phyloP scores from a whole-genome alignment of 2,329 filamentous ascomycete species.

The Paecilomyces variotii region DNA sequence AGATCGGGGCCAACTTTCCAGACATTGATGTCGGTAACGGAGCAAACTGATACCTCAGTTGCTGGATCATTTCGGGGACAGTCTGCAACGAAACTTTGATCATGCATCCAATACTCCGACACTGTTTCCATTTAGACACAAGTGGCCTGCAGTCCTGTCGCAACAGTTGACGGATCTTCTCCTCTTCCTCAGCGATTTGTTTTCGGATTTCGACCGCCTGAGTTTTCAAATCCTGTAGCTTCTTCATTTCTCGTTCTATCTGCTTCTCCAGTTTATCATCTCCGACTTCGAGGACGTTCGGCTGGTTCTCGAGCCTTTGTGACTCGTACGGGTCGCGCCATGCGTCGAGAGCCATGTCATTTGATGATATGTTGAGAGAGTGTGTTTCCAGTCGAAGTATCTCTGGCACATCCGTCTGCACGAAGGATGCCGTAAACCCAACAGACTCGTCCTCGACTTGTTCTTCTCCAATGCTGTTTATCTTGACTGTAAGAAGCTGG shows the following conservation, averaged over 20 bases:
- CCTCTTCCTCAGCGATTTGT: constrained; percentile 17
- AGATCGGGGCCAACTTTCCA: constrained; percentile 3
- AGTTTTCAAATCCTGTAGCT: constrained; percentile 17
- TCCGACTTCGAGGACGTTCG: background rate
- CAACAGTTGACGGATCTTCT: constrained; percentile 19
- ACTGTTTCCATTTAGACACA: constrained; percentile 14
- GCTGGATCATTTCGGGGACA: constrained; percentile 18
- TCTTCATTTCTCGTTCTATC: constrained; percentile 16
- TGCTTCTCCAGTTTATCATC: constrained; percentile 4
- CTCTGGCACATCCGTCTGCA: constrained; percentile 15
- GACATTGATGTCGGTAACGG: constrained; percentile 13
- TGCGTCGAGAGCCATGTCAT: constrained; percentile 10
- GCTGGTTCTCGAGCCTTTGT: constrained; percentile 1
- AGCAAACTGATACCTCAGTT: constrained; percentile 19
- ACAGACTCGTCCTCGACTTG: constrained; percentile 13
- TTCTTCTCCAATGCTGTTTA: constrained; percentile 12
- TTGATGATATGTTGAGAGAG: constrained; percentile 13
- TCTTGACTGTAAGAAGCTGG: constrained; percentile 20
- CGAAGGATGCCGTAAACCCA: constrained; percentile 27
- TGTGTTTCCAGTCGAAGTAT: constrained; percentile 19
- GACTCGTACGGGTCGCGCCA: constrained; percentile 13
- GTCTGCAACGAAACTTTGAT: constrained; percentile 19
- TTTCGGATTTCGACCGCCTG: constrained; percentile 16
- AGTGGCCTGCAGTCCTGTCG: constrained; percentile 19
- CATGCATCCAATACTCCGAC: constrained; percentile 19